Evolutionary conservation across 805 yeast genomes (phyloP).

Genomic region (Schwanniomyces sp.): DNA sequence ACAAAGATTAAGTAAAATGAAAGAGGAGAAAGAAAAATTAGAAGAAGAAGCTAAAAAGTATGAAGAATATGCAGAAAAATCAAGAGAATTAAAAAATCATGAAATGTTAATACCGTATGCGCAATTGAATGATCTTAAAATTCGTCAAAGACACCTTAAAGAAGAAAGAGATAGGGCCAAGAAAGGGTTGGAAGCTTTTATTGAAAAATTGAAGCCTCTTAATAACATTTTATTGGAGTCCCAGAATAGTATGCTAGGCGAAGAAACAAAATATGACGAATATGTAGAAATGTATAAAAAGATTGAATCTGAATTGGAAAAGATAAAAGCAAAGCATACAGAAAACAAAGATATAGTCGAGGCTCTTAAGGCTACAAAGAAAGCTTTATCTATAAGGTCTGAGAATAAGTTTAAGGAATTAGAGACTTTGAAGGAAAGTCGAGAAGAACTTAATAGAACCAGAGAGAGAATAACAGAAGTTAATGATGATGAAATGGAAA

Average conservation of each 20-base stretch:
- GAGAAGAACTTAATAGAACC: constrained; percentile 15
- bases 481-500: constrained; percentile 24
- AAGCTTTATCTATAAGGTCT: constrained; percentile 11
- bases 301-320: constrained; percentile 1
- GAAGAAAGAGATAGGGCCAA: constrained; percentile 36
- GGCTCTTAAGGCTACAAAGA: constrained; percentile 5
- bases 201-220: constrained; percentile 23
- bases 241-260: constrained; percentile 5
- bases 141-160: constrained; percentile 30
- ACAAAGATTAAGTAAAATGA: constrained; percentile 29
- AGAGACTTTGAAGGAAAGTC: constrained; percentile 8
- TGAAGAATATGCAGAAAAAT: constrained; percentile 47
- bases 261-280: constrained; percentile 6
- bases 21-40: constrained; percentile 35
- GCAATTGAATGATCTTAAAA: constrained; percentile 36
- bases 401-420: constrained; percentile 20
- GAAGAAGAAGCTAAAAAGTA: constrained; percentile 47
- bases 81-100: constrained; percentile 34
- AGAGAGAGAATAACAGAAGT: constrained; percentile 22
- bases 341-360: constrained; percentile 7
- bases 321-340: background rate
- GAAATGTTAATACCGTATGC: constrained; percentile 43
- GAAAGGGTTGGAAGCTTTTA: constrained; percentile 24
- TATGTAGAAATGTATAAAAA: constrained; percentile 6
- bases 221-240: constrained; percentile 7